phyloP scores from a whole-genome alignment of 352 stramenopile genomes.

The Phytopythium sindhum region DNA sequence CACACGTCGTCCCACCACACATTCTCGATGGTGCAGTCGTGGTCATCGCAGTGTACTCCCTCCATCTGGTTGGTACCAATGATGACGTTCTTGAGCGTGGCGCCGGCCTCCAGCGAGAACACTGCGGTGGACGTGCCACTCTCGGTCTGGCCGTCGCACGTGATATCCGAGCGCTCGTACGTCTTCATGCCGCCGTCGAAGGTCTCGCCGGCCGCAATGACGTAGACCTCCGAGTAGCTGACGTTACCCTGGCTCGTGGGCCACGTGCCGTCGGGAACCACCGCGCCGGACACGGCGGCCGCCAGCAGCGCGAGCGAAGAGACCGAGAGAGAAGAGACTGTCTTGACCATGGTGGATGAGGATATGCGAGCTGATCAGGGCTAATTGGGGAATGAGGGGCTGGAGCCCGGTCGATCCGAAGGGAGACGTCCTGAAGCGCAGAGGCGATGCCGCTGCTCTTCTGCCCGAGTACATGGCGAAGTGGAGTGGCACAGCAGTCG shows the following conservation, averaged over 20 bases:
- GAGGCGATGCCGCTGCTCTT: neutral
- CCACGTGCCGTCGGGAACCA: conserved; percentile 18
- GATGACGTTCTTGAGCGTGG: conserved; percentile 56
- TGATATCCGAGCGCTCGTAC: conserved; percentile 46
- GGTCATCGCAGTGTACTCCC: conserved; percentile 32
- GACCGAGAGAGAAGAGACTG: neutral
- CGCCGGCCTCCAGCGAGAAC: conserved; percentile 37
- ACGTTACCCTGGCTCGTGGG: conserved; percentile 15
- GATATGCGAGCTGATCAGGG: neutral
- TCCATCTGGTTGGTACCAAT: conserved; percentile 43
- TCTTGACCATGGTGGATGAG: conserved; percentile 6
- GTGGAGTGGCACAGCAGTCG: neutral
- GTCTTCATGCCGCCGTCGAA: conserved; percentile 61
- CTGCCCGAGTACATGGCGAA: neutral
- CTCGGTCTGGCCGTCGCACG: conserved; percentile 32
- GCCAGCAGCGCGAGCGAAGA: neutral
- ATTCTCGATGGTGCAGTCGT: conserved; percentile 42
- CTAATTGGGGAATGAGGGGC: conserved; percentile 5
- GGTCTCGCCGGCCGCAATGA: conserved; percentile 30
- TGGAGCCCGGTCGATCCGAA: neutral
- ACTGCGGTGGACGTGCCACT: conserved; percentile 21
- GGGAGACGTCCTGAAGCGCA: neutral
- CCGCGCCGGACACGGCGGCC: conserved; percentile 4
- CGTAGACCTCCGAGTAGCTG: conserved; percentile 21
- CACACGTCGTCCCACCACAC: conserved; percentile 55